Base-by-base conservation (phyloP, 768 basidiomycete genomes). In the Leccinum fibrillosum region DNA sequence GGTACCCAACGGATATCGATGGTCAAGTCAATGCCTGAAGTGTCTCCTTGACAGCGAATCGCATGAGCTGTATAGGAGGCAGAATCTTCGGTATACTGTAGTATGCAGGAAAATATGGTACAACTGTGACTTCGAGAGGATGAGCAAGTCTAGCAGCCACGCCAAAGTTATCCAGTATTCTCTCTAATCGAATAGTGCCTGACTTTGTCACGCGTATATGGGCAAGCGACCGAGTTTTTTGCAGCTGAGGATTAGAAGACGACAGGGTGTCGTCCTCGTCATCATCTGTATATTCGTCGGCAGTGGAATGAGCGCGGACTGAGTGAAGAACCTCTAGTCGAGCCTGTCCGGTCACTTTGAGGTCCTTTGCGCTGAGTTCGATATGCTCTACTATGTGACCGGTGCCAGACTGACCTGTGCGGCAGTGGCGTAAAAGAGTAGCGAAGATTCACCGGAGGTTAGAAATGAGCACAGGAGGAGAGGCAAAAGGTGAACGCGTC, bases 201-300 rank as follows among this genome's bases (percentile, higher is more conserved):
- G 94, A 89, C 64, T 82, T 86, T 23, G 80, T 77, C 19, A 95
- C 69, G 34, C 84, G 82, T 55, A 97, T 82, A 66, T 93, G 86
- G 11, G 81, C 77, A 44, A 94, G 74, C 3, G 83, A 80, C 69
- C 96, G 90, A 0, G 91, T 88, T 55, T 82, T 82, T 72, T 92
- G 86, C 34, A 94, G 77, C 45, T 75, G 72, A 53, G 82, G 68
- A 68, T 64, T 77, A 23, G 77, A 69, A 25, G 77, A 69, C 48
- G 69, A 65, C 5, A 62, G 19, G 0, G 65, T 59, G 11, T 64
- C 69, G 34, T 69, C 70, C 1, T 78, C 77, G 28, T 26, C 26
- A 7, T 85, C 82, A 19, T 89, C 85, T 59, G 90, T 86, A 53
- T 89, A 83, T 61, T 90, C 86, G 65, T 90, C 86, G 52, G 85